Conservation (phyloP, 116 monocot species). For the Dioscorea cayenensis region DNA sequence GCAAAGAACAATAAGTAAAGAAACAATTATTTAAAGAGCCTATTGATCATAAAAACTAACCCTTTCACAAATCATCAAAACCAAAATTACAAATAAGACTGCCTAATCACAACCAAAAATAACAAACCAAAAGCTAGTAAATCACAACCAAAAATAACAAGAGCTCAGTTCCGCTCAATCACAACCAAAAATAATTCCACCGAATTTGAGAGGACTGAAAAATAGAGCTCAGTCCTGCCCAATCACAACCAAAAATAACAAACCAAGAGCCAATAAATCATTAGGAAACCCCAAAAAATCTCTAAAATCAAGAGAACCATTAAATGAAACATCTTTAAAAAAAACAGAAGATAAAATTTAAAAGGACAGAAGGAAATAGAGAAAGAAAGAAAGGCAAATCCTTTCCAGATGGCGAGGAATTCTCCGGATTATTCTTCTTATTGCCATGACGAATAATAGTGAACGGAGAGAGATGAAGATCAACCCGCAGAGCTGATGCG, state of each 20-base stretch:
- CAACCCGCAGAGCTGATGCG: no score
- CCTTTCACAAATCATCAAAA: background rate
- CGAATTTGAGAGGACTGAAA: background rate
- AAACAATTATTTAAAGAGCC: background rate
- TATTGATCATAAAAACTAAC: no score
- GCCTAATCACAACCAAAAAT: no score
- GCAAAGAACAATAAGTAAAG: background rate
- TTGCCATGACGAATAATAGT: background rate
- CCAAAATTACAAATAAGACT: background rate
- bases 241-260: background rate
- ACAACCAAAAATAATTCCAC: no score
- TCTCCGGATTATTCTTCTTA: conserved; percentile 11
- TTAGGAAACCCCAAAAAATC: background rate
- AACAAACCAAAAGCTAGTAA: no score
- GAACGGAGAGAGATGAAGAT: no score
- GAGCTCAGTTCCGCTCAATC: no score
- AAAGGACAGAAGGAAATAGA: no score
- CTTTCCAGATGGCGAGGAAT: conserved; percentile 10
- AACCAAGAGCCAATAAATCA: background rate
- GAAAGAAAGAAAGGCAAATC: background rate
- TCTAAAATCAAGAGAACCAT: background rate
- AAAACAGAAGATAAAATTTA: background rate
- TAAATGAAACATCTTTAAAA: background rate
- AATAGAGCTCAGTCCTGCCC: background rate
- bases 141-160: no score